These are phyloP conservation scores for Coemansia pectinata DNA, from an alignment of 192 early-diverging fungal species.

Conservation along the genomic window DNA sequence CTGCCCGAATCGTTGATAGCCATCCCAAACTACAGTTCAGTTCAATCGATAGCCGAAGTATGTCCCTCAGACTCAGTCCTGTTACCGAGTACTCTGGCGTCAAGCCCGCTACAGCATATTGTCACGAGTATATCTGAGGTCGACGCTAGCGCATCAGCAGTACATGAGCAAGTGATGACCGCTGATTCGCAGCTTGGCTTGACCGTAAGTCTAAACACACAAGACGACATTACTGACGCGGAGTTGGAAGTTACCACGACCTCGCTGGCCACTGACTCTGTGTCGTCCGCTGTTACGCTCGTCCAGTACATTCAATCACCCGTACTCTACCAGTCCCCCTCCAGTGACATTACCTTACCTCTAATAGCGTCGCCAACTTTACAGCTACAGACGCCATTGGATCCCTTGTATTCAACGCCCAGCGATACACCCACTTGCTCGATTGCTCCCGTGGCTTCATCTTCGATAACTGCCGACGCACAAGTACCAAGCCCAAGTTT, in stretches of 20 bases:
- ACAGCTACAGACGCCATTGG: background rate
- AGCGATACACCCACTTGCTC: background rate
- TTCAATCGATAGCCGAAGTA: background rate
- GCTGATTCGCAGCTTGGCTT: constrained; percentile 21
- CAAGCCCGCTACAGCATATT: background rate
- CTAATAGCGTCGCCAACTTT: background rate
- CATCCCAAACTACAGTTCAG: background rate
- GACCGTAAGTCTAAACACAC: background rate
- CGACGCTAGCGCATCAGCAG: constrained; percentile 2
- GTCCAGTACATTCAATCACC: background rate
- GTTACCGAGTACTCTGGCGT: background rate
- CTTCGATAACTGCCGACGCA: background rate
- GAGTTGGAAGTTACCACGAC: constrained; percentile 5
- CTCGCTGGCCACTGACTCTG: background rate
- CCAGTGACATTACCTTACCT: background rate
- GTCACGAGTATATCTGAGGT: background rate
- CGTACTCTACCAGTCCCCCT: background rate
- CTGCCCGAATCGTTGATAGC: background rate
- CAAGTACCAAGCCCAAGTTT: background rate
- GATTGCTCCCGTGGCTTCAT: background rate
- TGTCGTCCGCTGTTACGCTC: background rate
- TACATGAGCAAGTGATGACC: constrained; percentile 30
- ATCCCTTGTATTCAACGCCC: background rate
- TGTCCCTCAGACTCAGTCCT: too few species aligned
- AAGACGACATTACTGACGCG: constrained; percentile 18